Evolutionary conservation across 2,329 filamentous ascomycete species (phyloP).

Genomic region (Aspergillus persii): DNA sequence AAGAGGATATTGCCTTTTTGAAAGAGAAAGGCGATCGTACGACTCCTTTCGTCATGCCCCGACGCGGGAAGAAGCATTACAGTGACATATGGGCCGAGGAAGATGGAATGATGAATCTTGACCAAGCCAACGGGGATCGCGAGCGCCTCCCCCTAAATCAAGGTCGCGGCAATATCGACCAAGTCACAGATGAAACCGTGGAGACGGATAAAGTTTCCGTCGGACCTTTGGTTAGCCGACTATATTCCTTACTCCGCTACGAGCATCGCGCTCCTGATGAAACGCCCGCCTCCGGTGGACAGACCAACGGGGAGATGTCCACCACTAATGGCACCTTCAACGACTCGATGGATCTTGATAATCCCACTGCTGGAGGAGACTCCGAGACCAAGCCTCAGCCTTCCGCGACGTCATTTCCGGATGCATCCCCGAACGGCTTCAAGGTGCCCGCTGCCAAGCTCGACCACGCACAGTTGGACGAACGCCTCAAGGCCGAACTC

Average conservation of each 20-base stretch:
- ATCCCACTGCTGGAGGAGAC: constrained; percentile 47
- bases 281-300: constrained; percentile 52
- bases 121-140: constrained; percentile 59
- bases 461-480: constrained; percentile 83
- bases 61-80: constrained; percentile 80
- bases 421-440: constrained; percentile 72
- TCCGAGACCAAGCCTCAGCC: constrained; percentile 48
- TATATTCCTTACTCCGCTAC: constrained; percentile 77
- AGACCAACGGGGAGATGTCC: constrained; percentile 51
- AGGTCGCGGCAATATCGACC: constrained; percentile 78
- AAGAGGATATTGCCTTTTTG: constrained; percentile 91
- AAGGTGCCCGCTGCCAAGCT: constrained; percentile 76
- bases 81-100: constrained; percentile 92
- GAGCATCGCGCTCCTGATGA: constrained; percentile 60
- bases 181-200: constrained; percentile 79
- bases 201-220: constrained; percentile 88
- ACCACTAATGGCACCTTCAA: constrained; percentile 47
- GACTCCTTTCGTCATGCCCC: constrained; percentile 80
- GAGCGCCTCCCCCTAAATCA: constrained; percentile 76
- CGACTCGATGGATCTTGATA: constrained; percentile 50
- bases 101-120: constrained; percentile 75
- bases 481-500: constrained; percentile 86
- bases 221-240: constrained; percentile 77
- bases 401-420: constrained; percentile 75
- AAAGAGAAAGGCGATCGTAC: constrained; percentile 84